Percentiles rank a stretch among this genome's conserved stretches.
Conservation (phyloP, 176 grass and related monocot species). For the Musa schizocarpa region DNA sequence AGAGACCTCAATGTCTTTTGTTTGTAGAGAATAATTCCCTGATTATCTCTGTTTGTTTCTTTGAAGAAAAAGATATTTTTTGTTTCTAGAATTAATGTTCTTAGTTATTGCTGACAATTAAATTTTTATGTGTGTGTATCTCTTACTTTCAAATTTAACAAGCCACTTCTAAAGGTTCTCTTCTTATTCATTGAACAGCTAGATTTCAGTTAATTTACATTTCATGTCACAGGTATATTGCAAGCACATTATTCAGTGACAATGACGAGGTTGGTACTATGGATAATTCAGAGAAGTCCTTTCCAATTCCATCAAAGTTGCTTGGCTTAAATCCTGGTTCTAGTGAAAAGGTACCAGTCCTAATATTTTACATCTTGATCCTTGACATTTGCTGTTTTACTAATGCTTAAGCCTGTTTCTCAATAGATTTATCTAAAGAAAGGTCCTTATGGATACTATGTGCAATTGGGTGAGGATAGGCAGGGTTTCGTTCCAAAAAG, state of each 20-base stretch:
- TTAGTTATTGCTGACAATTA: no score
- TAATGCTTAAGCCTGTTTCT: background rate
- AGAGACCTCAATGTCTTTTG: background rate
- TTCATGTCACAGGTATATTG: conserved; percentile 58
- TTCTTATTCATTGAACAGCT: background rate
- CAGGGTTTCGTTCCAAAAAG: conserved; percentile 60
- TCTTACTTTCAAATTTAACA: no score
- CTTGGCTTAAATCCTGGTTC: conserved; percentile 62
- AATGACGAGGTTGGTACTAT: conserved; percentile 41
- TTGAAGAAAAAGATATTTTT: no score
- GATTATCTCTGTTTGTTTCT: background rate
- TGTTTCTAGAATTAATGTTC: no score
- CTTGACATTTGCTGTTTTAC: background rate
- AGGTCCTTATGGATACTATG: conserved; percentile 76
- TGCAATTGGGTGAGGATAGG: conserved; percentile 81
- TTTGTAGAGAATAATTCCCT: background rate
- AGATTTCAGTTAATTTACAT: background rate
- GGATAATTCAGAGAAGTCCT: conserved; percentile 33
- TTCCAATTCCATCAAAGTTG: conserved; percentile 47
- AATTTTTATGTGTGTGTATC: no score
- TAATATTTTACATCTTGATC: background rate
- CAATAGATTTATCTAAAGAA: conserved; percentile 73
- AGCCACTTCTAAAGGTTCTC: background rate
- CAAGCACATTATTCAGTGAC: conserved; percentile 44
- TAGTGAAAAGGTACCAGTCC: conserved; percentile 37